Conservation (phyloP, 1,284 basidiomycete species). For the Takashimella tepidaria region DNA sequence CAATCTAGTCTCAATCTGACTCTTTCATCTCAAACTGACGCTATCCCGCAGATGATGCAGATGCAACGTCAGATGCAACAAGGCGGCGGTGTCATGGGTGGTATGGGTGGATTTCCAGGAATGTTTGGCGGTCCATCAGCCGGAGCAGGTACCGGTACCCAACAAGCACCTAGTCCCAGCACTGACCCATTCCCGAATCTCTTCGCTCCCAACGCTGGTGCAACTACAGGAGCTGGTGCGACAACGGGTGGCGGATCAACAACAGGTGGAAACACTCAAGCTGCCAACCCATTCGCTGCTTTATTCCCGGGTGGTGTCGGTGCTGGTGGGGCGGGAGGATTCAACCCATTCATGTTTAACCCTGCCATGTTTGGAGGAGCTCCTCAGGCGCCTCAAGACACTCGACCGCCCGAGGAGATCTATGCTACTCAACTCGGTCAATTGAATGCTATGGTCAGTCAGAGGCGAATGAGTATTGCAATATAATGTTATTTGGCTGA, state of each 20-base stretch:
- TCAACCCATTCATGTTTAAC: slow-evolving; percentile 23
- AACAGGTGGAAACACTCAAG: slow-evolving; percentile 9
- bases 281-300: slow-evolving; percentile 33
- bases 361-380: slow-evolving; percentile 45
- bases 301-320: slow-evolving; percentile 18
- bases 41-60: slow-evolving; percentile 61
- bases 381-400: slow-evolving; percentile 51
- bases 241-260: slow-evolving; percentile 8
- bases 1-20: too few species aligned
- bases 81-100: slow-evolving; percentile 28
- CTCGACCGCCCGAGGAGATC: slow-evolving; percentile 74
- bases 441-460: slow-evolving; percentile 46
- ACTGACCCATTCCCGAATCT: slow-evolving; percentile 45
- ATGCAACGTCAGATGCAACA: slow-evolving; percentile 55
- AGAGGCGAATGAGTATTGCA: not conserved
- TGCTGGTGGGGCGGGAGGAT: slow-evolving; percentile 12
- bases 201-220: slow-evolving; percentile 24
- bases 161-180: slow-evolving; percentile 13
- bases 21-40: not conserved
- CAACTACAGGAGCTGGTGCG: slow-evolving; percentile 9
- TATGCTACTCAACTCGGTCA: slow-evolving; percentile 71
- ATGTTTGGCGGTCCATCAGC: slow-evolving; percentile 22
- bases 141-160: slow-evolving; percentile 19
- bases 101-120: slow-evolving; percentile 25
- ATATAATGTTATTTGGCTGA: not conserved